Evolutionary conservation across 2,329 filamentous ascomycete genomes (phyloP).

Genomic region (Ampelomyces quisqualis): DNA sequence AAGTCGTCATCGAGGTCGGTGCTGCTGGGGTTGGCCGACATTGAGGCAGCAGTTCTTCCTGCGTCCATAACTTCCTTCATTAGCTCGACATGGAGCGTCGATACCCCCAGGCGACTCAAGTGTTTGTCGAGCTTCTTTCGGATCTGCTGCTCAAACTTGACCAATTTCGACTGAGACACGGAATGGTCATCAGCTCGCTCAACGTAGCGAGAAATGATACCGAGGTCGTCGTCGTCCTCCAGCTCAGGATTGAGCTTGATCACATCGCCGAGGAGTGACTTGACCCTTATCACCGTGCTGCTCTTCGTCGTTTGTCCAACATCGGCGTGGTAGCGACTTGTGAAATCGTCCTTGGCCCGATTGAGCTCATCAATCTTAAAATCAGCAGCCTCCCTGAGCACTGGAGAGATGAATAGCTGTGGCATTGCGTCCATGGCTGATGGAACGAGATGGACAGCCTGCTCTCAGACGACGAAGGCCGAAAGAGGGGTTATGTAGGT

Average conservation of each 20-base stretch:
- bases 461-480: neutral
- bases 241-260: constrained; percentile 39
- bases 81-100: constrained; percentile 58
- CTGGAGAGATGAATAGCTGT: constrained; percentile 16
- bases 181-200: constrained; percentile 59
- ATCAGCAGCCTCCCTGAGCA: constrained; percentile 24
- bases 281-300: constrained; percentile 35
- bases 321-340: constrained; percentile 49
- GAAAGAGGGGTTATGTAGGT: constrained; percentile 9
- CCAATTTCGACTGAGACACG: constrained; percentile 50
- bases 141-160: constrained; percentile 52
- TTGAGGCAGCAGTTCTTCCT: constrained; percentile 26
- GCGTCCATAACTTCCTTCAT: constrained; percentile 40
- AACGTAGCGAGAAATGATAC: constrained; percentile 55
- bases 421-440: constrained; percentile 7
- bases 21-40: constrained; percentile 18
- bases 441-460: neutral
- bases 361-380: constrained; percentile 58
- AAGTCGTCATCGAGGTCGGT: constrained; percentile 42
- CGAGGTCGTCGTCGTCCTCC: constrained; percentile 36
- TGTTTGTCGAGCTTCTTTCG: constrained; percentile 52
- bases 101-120: constrained; percentile 58
- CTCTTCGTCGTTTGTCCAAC: constrained; percentile 13
- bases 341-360: constrained; percentile 54
- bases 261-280: constrained; percentile 40